phyloP scores from a whole-genome alignment of 805 yeast species.

The Tetrapisispora pingtungensis region DNA sequence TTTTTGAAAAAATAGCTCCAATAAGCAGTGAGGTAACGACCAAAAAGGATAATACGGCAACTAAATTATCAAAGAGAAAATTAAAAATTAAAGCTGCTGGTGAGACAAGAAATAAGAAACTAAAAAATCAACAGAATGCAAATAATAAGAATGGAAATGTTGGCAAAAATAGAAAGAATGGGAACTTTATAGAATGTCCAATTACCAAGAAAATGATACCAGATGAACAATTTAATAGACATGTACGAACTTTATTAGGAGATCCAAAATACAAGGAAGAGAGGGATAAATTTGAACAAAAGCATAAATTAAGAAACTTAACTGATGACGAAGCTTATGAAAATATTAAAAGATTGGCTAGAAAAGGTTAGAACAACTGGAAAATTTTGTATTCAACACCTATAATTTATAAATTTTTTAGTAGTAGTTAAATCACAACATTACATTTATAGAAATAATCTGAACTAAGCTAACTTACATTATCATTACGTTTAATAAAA shows the following conservation, averaged over 20 bases:
- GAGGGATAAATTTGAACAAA: slow-evolving; percentile 45
- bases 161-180: neutral
- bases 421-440: no score
- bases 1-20: slow-evolving; percentile 1
- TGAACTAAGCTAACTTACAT: no score
- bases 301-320: slow-evolving; percentile 42
- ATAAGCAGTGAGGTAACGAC: neutral
- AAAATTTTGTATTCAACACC: neutral
- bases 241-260: slow-evolving; percentile 55
- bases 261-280: slow-evolving; percentile 75
- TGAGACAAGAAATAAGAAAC: slow-evolving; percentile 40
- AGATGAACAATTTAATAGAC: slow-evolving; percentile 60
- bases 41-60: slow-evolving; percentile 1
- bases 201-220: slow-evolving; percentile 62
- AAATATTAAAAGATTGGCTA: slow-evolving; percentile 44
- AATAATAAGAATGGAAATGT: neutral
- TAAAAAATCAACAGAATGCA: slow-evolving; percentile 2
- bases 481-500: no score
- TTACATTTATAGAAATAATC: no score
- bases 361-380: slow-evolving; percentile 6
- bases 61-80: slow-evolving; percentile 30
- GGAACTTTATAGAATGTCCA: slow-evolving; percentile 55
- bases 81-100: slow-evolving; percentile 60
- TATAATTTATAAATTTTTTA: no score
- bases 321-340: slow-evolving; percentile 50